phyloP scores from a whole-genome alignment of 2,329 filamentous ascomycete genomes.

The Fusarium siculi region DNA sequence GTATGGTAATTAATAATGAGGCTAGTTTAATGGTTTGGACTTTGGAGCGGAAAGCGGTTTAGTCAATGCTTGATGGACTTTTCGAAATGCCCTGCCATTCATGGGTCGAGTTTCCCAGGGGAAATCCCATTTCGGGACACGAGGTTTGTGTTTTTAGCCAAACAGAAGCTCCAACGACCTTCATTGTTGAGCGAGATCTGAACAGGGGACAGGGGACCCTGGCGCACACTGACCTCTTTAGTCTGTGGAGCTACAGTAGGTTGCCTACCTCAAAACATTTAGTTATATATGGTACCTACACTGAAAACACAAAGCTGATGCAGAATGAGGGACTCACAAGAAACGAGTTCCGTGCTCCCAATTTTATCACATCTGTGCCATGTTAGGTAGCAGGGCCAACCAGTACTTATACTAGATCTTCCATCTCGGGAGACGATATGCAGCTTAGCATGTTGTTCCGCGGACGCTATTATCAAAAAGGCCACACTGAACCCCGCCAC shows the following conservation, averaged over 20 bases:
- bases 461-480: neutral
- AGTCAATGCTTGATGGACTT: conserved; percentile 30
- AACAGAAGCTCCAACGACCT: conserved; percentile 31
- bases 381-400: neutral
- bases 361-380: neutral
- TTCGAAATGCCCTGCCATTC: conserved; percentile 24
- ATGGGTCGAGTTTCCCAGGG: conserved; percentile 20
- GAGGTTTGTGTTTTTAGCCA: conserved; percentile 44
- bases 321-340: neutral
- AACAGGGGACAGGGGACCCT: conserved; percentile 27
- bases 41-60: conserved; percentile 2
- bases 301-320: neutral
- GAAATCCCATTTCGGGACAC: conserved; percentile 49
- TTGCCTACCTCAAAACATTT: conserved; percentile 15
- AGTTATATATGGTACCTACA: neutral
- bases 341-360: neutral
- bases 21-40: conserved; percentile 19
- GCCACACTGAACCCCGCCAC: conserved; percentile 5
- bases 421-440: neutral
- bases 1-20: neutral
- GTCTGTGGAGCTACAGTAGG: neutral
- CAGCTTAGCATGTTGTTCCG: neutral
- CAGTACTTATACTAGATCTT: neutral
- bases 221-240: neutral
- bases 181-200: conserved; percentile 38